Conservation (phyloP, 441 rosid genomes). For the Lagerstroemia fauriei region DNA sequence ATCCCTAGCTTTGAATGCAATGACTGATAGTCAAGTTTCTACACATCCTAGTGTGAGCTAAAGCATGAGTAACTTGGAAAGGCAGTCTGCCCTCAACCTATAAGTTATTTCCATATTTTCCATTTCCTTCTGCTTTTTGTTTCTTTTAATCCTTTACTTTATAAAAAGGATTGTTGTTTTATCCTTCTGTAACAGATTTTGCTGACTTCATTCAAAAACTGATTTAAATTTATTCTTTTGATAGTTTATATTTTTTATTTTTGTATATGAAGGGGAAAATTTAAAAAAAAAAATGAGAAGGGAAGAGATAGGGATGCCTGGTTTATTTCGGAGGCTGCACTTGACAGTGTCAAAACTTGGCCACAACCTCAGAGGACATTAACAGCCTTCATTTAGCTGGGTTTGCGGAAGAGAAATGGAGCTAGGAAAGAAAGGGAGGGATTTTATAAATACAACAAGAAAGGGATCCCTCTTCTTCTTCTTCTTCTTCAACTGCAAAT, state of each 20-base stretch:
- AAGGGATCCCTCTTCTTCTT: background rate
- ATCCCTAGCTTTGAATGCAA: no score
- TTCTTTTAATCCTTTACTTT: no score
- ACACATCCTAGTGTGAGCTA: background rate
- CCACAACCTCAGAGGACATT: background rate
- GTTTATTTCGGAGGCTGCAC: background rate
- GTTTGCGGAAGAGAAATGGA: background rate
- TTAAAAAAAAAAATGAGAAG: background rate
- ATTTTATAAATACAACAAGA: background rate
- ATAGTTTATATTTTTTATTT: no score
- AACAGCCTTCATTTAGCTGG: background rate
- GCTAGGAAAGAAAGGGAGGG: background rate
- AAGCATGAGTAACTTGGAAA: background rate
- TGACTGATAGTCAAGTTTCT: no score
- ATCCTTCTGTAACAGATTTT: no score
- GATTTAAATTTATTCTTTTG: no score
- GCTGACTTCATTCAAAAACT: no score
- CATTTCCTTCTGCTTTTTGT: no score
- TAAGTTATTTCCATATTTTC: no score
- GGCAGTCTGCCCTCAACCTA: no score
- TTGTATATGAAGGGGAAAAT: no score
- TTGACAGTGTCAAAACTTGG: background rate
- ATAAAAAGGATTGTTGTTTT: no score
- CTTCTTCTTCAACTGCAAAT: background rate
- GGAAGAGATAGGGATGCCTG: background rate